Evolutionary conservation across 306 rosid species (phyloP), one percentile per base, ranked within the genome.

Genomic region (Dryas drummondii): DNA sequence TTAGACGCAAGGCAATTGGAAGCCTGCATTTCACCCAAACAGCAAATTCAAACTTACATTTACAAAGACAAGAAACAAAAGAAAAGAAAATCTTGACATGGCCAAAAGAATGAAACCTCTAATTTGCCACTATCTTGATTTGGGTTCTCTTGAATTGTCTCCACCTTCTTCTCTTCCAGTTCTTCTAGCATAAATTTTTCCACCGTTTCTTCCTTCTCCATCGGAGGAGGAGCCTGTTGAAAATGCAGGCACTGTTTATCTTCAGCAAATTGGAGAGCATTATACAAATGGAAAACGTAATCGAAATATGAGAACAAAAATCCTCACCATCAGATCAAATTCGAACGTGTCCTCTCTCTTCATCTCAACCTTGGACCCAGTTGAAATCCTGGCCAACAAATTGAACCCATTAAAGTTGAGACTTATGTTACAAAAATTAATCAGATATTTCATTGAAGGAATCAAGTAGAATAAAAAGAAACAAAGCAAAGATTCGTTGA

Each of bases 241-340:
- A 80, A 64, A 55, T 2, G 55, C 62, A 61, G 42, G 13, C 51
- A 73, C 52, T 41, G 22, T 26, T 47, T 32, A 32, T 32, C 60
- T 67, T 83, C 70, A 89, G 80, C 54, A 57, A 82, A 62, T 19
- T 55, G 71, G 74, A 74, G 74, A 77, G 68, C 15, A 73, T 64
- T 79, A 59, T 27, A 68, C 50, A 19, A 74, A 70, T 3, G 27
- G 54, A 75, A 63, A 85, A 68, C 62, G 53, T 14, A 85, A 78
- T 49, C 2, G 12, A 27, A 83, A 82, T 47, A 42, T 3, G 13
- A 56, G 60, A 66, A 66, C 67, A 68, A 67, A 58, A 63, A 74
- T 68, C 53, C 88, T 87, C 83, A 91, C 97, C 97, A 86, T 89
- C 82, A 87, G 82, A 82, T 89, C 97, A 68, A 91, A 84, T 67